Evolutionary conservation across 2,329 filamentous ascomycete genomes (phyloP).

Genomic region (Talaromyces islandicus): DNA sequence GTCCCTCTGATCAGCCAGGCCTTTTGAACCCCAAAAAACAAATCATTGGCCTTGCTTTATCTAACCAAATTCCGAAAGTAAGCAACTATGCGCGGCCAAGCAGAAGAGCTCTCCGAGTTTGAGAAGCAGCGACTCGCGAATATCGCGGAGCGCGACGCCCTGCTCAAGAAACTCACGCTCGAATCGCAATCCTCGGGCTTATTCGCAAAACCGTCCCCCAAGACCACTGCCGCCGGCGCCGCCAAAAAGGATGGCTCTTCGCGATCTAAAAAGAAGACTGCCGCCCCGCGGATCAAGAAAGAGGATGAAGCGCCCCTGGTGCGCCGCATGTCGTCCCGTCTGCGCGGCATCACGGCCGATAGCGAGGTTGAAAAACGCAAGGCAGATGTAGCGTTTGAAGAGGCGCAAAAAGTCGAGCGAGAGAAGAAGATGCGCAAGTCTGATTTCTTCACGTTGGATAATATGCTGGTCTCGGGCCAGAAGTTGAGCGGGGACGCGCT

Average conservation of each 20-base stretch:
- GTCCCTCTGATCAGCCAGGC: neutral
- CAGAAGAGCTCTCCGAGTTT: conserved; percentile 69
- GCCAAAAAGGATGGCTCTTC: conserved; percentile 1
- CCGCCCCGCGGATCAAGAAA: conserved; percentile 25
- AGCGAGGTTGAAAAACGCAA: conserved; percentile 64
- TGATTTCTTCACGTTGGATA: conserved; percentile 64
- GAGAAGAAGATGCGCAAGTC: conserved; percentile 61
- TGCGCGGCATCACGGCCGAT: conserved; percentile 59
- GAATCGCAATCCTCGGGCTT: conserved; percentile 64
- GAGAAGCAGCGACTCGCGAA: conserved; percentile 80
- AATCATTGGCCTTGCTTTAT: neutral
- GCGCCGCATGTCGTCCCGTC: conserved; percentile 55
- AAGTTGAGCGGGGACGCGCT: conserved; percentile 64
- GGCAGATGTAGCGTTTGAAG: conserved; percentile 58
- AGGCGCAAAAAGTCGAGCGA: conserved; percentile 50
- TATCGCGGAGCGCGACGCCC: conserved; percentile 76
- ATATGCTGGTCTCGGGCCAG: conserved; percentile 74
- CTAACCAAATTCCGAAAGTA: neutral
- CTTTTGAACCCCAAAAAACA: neutral
- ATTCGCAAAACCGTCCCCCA: conserved; percentile 45
- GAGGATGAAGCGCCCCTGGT: conserved; percentile 51
- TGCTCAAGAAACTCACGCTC: conserved; percentile 69
- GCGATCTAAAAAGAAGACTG: conserved; percentile 25
- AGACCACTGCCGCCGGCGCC: neutral
- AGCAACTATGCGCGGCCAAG: conserved; percentile 16